Evolutionary conservation across 345 rosid species (phyloP).

Genomic region (Clarkia xantiana): DNA sequence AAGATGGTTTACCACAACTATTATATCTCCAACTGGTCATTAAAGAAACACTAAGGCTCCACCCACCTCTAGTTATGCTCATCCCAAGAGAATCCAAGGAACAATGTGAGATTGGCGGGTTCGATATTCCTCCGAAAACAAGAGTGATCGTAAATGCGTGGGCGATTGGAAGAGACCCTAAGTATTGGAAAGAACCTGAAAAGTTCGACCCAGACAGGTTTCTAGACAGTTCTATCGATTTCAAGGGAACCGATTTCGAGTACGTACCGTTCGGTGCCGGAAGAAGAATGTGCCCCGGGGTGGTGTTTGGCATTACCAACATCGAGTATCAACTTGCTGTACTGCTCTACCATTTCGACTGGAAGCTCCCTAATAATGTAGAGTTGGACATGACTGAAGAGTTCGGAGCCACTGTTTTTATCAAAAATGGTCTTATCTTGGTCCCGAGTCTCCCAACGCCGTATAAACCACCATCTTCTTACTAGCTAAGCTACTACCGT

Average conservation of each 20-base stretch:
- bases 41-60: slow-evolving; percentile 4
- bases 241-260: slow-evolving; percentile 3
- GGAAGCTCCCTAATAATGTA: too few relatives aligned
- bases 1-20: neutral
- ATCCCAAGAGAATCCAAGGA: neutral
- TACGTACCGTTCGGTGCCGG: neutral
- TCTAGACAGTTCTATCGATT: neutral
- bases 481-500: too few relatives aligned
- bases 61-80: neutral
- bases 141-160: neutral
- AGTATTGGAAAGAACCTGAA: neutral
- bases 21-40: neutral
- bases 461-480: too few relatives aligned
- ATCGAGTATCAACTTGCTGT: too few relatives aligned
- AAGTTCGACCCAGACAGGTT: slow-evolving; percentile 6
- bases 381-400: too few relatives aligned
- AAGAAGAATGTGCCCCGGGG: too few relatives aligned
- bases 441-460: too few relatives aligned
- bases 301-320: too few relatives aligned
- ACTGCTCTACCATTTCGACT: too few relatives aligned
- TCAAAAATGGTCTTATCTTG: too few relatives aligned
- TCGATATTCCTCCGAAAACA: neutral
- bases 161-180: slow-evolving; percentile 3
- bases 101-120: neutral
- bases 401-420: too few relatives aligned